A percentile compares a stretch with the other conserved stretches of the same genome.
Conservation (phyloP, 164 flowering plant genomes). For the Warburgia ugandensis region DNA sequence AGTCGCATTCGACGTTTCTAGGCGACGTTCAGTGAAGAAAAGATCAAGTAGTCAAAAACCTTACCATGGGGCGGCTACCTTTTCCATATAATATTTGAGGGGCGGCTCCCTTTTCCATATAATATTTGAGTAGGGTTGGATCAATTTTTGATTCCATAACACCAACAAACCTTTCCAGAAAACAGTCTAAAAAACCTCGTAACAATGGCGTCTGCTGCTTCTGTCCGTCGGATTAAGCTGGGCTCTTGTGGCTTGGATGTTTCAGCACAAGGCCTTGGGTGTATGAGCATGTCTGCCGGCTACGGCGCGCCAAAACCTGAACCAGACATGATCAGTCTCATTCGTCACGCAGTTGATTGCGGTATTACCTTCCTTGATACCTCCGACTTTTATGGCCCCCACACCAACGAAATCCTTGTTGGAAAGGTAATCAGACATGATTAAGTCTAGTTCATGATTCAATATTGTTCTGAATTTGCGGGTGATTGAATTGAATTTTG, state of each 20-base stretch:
- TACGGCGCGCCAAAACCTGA: conserved; percentile 29
- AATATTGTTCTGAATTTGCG: neutral
- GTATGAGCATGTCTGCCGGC: conserved; percentile 29
- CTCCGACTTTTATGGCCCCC: conserved; percentile 27
- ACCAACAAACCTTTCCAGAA: too few species aligned
- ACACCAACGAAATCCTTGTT: conserved; percentile 20
- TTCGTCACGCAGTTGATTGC: conserved; percentile 18
- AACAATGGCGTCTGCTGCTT: too few species aligned
- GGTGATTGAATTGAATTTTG: neutral
- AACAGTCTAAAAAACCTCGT: too few species aligned
- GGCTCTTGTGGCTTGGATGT: conserved; percentile 26
- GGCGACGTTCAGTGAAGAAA: too few species aligned
- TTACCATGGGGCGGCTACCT: too few species aligned
- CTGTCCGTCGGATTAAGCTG: conserved; percentile 27
- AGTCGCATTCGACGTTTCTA: too few species aligned
- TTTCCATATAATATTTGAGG: too few species aligned
- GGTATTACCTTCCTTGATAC: conserved; percentile 32
- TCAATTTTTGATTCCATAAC: too few species aligned
- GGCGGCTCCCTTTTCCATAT: too few species aligned
- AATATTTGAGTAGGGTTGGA: too few species aligned
- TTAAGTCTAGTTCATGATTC: neutral
- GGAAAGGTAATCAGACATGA: neutral
- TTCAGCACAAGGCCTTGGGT: conserved; percentile 22
- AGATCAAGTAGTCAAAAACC: too few species aligned
- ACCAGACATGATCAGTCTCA: conserved; percentile 23